phyloP scores from a whole-genome alignment of 352 stramenopile species.

The Globisporangium splendens region DNA sequence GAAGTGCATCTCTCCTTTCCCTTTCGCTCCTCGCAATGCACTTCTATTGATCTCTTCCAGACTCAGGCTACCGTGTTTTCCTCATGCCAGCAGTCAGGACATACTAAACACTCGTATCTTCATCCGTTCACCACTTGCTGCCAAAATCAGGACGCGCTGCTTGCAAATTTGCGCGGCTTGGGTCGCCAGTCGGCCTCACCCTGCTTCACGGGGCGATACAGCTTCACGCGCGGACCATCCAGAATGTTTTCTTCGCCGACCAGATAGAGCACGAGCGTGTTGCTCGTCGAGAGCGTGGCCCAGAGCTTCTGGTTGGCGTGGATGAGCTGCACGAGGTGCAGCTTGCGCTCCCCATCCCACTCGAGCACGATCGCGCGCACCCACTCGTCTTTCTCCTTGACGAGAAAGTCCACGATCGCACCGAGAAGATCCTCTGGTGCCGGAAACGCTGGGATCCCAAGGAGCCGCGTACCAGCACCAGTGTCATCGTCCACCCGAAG shows the following conservation, averaged over 20 bases:
- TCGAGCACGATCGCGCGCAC: constrained; percentile 64
- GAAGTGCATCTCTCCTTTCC: too few species aligned
- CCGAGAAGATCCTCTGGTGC: constrained; percentile 39
- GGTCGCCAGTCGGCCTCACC: constrained; percentile 63
- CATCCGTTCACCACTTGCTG: too few species aligned
- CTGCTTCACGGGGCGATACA: constrained; percentile 59
- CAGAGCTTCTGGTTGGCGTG: constrained; percentile 55
- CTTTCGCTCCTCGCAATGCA: too few species aligned
- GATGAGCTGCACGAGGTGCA: constrained; percentile 72
- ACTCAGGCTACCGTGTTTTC: too few species aligned
- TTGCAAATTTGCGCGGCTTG: constrained; percentile 62
- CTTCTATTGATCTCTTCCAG: too few species aligned
- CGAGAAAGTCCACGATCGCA: constrained; percentile 73
- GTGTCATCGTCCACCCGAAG: constrained; percentile 21
- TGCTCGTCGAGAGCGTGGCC: constrained; percentile 44
- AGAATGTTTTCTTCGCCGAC: constrained; percentile 47
- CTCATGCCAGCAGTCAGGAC: too few species aligned
- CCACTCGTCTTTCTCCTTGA: constrained; percentile 67
- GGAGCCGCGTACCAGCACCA: constrained; percentile 9
- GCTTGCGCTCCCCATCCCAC: constrained; percentile 55
- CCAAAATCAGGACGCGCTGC: background rate
- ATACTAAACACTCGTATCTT: too few species aligned
- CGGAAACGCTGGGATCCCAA: constrained; percentile 45
- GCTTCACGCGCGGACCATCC: constrained; percentile 52
- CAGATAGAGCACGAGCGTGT: constrained; percentile 71